Base-by-base conservation (phyloP, 306 rosid species). In the Ammopiptanthus mongolicus region DNA sequence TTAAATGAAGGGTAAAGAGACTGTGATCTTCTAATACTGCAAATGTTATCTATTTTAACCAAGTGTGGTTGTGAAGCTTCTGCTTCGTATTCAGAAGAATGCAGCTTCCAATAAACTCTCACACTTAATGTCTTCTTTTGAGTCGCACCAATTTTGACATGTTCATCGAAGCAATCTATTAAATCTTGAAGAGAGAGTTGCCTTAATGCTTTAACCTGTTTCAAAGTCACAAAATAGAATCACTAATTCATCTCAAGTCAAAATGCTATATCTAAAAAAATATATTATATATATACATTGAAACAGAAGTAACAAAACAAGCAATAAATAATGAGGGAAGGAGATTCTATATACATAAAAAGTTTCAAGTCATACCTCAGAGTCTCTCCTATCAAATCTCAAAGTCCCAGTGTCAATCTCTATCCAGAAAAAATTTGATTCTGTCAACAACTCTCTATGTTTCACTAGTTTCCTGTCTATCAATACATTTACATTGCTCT, bases 391-490 rank as follows among this genome's bases (percentile, higher is more conserved):
- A 73, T 92, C 88, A 78, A 95, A 95, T 86, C 92, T 92, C 44
- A 88, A 37, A 25, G 99, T 95, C 71, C 99, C 99, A 12, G 76
- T 80, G 15, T 17, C 55, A 71, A 95, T 89, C 91, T 95, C 97
- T 79, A 82, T 81, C 97, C 99, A 92, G 83, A 86, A 90, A 85
- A 92, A 90, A 46, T 79, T 55, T 59, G 96, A 86, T 83, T 95
- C 99, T 84, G 92, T 97, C 77, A 83, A 81, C 59, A 95, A 82
- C 84, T 95, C 92, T 83, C 92, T 90, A 86, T 92, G 90, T 80
- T 81, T 95, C 90, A 92, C 97, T 70, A 90, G 93, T 84, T 92
- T 95, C 97, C 87, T 75, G 41, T 95, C 96, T 51, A 95, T 86
- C 84, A 95, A 87, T 56, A 96, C 87, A 74, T 92, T 92, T 67